Evolutionary conservation across 2,329 filamentous ascomycete species (phyloP).

Genomic region (Ceratocystis albifundus): DNA sequence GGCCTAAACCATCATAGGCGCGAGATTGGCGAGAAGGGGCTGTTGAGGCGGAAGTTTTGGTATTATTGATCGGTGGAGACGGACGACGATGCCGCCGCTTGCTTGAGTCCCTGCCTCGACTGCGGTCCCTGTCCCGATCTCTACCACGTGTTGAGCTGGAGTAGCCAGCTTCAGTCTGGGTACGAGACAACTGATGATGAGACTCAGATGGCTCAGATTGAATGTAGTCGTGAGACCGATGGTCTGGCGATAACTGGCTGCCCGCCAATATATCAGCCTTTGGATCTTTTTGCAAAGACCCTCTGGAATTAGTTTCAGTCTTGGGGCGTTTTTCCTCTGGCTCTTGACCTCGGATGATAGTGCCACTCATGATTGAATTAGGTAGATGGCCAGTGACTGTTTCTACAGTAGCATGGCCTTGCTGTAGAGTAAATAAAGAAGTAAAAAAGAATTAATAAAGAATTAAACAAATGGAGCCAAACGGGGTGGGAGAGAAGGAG

Average conservation of each 20-base stretch:
- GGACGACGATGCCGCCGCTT: constrained; percentile 9
- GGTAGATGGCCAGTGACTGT: neutral
- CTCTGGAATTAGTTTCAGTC: neutral
- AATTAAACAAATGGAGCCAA: neutral
- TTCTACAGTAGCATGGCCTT: constrained; percentile 5
- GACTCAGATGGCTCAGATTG: neutral
- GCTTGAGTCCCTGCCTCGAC: constrained; percentile 14
- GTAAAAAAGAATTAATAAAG: neutral
- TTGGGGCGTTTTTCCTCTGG: neutral
- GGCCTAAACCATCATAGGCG: constrained; percentile 2
- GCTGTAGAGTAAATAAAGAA: neutral
- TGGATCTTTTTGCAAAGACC: neutral
- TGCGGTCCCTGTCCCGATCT: constrained; percentile 13
- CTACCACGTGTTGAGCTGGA: neutral
- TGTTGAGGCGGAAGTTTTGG: neutral
- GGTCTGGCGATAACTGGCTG: constrained; percentile 3
- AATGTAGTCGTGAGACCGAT: neutral
- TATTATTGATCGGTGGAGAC: constrained; percentile 3
- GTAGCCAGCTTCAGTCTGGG: constrained; percentile 1
- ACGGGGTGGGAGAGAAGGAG: neutral
- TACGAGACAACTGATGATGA: neutral
- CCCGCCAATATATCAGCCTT: neutral
- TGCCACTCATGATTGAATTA: constrained; percentile 8
- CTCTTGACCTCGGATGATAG: neutral
- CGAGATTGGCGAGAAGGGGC: constrained; percentile 13